Evolutionary conservation across 2,329 filamentous ascomycete genomes (phyloP), one percentile per base, ranked within the genome.

Genomic region (Didymella segeticola): DNA sequence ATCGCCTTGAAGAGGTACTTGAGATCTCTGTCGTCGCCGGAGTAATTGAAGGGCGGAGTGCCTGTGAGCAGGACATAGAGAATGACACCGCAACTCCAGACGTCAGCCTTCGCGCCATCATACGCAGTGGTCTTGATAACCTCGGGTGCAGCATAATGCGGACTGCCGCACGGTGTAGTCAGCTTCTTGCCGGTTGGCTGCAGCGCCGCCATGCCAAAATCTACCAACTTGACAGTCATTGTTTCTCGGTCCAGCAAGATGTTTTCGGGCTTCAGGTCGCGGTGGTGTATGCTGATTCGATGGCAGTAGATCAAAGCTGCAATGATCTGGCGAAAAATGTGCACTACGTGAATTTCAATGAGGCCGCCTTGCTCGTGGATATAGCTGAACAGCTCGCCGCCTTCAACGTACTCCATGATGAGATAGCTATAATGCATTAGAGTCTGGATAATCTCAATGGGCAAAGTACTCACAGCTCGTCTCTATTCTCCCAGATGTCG

Each of bases 401-500:
- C 87, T 64, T 96, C 86, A 55, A 96, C 89, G 64, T 92, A 96
- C 74, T 99, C 95, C 56, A 98, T 87, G 51, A 99, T 92, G 33
- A 99, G 83, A 72, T 98, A 98, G 53, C 93, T 97, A 33, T 6
- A 30, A 8, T 14, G 29, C 8, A 49, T 74, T 55, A 75, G 68
- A n/a, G 14, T 4, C 14, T 1, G 9, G 4, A 12, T 9, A 9
- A 2, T 8, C 15, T n/a, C 7, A 3, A 14, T 10, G 2, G 7
- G 2, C 9, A 12, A 11, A 27, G 14, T 6, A 51, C 90, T 79
- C 81, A 97, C 90, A 99, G 88, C 75, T 99, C 93, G 51, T 91
- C 90, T 19, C 90, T 85, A 71, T 97, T 98, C 77, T 99, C 95
- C 93, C 93, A 99, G 25, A 99, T 93, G 76, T 99, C 95, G 71